Evolutionary conservation across 176 grass and related monocot species (phyloP), one percentile per base, ranked within the genome.

Genomic region (Saccharum officinarum): DNA sequence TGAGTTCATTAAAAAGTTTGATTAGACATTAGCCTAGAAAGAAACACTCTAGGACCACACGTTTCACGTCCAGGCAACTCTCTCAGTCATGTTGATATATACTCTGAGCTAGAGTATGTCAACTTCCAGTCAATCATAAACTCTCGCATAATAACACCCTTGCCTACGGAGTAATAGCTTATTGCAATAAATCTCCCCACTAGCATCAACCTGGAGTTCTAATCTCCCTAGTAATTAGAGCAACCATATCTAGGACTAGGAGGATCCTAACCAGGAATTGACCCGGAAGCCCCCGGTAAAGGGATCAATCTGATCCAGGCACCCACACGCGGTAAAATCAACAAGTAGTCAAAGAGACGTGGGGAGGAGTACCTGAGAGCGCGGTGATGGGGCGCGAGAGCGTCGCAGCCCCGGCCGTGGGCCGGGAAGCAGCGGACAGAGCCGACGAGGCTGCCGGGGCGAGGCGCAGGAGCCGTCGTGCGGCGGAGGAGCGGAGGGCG

Each of bases 401-500:
- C 61, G 82, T 71, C 55, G 71, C 80, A 63, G 47, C 40, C 17
- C 67, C 23, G 22, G 82, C 47, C 20, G 68, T 3, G 68, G 87
- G 75, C 2, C 72, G 80, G 54, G 84, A 87, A 47, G 77, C 57
- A 4, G 78, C 42, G 45, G 89, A 84, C 26, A 90, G 69, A 20
- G 84, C 68, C 15, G 85, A 86, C 3, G 59, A 76, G 55, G 77
- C 28, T 26, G 76, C 80, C 67, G 79, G 79, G 25, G 80, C 81
- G 49, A 94, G 25, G 4, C 84, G 82, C 4, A 90, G 69, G 15
- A 90, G 42, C 28, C 87, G 84, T 25, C 83, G 89, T 18, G 82
- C 55, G 71, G 81, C 73, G 39, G 88, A 79, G 68, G 87, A 90
- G 49, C 87, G 91, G 85, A 94, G 87, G 80, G 87, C 74, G 33